Evolutionary conservation across 345 rosid species (phyloP).

Genomic region (Draba incana): DNA sequence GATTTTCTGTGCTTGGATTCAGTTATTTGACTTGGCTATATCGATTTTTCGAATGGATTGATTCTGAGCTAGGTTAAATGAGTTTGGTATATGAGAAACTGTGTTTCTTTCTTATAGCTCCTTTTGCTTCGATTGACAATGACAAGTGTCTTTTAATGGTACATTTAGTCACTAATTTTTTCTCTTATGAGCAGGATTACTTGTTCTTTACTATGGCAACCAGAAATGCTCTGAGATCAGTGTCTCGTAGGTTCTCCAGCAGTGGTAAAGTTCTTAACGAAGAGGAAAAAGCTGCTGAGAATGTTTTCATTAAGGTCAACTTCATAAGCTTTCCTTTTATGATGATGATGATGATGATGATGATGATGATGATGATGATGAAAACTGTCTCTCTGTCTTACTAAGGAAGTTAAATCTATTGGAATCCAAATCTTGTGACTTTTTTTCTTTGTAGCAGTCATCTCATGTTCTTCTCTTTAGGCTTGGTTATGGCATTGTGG

Average conservation of each 20-base stretch:
- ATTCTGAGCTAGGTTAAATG: constrained; percentile 8
- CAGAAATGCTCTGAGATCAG: constrained; percentile 52
- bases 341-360: no score
- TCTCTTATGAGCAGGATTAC: constrained; percentile 25
- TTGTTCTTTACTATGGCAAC: constrained; percentile 56
- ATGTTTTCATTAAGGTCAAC: constrained; percentile 79
- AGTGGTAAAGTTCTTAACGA: constrained; percentile 74
- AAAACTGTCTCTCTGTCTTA: not conserved
- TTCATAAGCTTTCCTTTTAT: not conserved
- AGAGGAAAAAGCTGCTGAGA: constrained; percentile 98
- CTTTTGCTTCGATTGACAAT: constrained; percentile 4
- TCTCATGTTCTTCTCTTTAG: no score
- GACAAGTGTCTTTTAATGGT: not conserved
- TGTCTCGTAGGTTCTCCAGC: constrained; percentile 74
- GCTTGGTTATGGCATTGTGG: not conserved
- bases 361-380: constrained; percentile 18
- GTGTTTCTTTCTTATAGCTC: not conserved
- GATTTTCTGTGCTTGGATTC: no score
- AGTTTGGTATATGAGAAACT: not conserved
- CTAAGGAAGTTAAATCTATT: not conserved
- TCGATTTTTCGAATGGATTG: not conserved
- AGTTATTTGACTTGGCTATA: no score
- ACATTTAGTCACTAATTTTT: no score
- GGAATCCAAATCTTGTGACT: not conserved
- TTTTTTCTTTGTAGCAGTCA: no score